Evolutionary conservation across 2,329 filamentous ascomycete genomes (phyloP), one percentile per base, ranked within the genome.

Genomic region (Aquanectria penicillioides): DNA sequence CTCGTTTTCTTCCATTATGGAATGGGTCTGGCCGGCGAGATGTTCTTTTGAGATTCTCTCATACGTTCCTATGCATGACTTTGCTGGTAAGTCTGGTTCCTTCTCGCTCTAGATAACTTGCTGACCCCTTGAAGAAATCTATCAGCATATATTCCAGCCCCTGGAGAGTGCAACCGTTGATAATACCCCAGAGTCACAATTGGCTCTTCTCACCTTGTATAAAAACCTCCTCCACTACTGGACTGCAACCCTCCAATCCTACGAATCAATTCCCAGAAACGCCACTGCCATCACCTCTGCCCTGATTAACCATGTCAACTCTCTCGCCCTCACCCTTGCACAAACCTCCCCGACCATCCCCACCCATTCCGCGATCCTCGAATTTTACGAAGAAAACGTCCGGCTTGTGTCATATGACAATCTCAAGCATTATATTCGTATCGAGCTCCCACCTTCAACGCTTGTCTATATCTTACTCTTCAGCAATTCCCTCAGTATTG

Each of bases 401-500:
- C 76, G 80, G 17, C 75, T 90, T 18, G 82, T 88, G 56, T 81
- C 83, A 3, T 77, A 87, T 37, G 76, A 69, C 76, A 37, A 66
- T 2, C 74, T 86, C 9, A 81, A 85, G 44, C 75, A 77, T 9
- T 79, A 81, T 58, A 81, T 92, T 34, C 86, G 87, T 20, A 86
- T 94, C 63, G 83, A 86, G 54, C 83, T 93, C 17, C 92, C 91
- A 0, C 82, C 89, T 0, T 81, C 87, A 2, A 78, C 84, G 4
- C 82, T 92, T 9, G 81, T 94, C 18, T 95, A 95, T 75, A 83
- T 83, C 9, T 79, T 95, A 33, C 80, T 88, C 62, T 93, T 95
- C 73, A 84, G 82, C 57, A 77, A 82, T 17, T 90, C 87, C 2
- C 79, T 88, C 12, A 83, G 83, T 15, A 85, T 85, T 13, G 78